These are phyloP conservation scores for Diaporthe sp. DNA, from an alignment of 2,329 filamentous ascomycete species.

Conservation along the genomic window DNA sequence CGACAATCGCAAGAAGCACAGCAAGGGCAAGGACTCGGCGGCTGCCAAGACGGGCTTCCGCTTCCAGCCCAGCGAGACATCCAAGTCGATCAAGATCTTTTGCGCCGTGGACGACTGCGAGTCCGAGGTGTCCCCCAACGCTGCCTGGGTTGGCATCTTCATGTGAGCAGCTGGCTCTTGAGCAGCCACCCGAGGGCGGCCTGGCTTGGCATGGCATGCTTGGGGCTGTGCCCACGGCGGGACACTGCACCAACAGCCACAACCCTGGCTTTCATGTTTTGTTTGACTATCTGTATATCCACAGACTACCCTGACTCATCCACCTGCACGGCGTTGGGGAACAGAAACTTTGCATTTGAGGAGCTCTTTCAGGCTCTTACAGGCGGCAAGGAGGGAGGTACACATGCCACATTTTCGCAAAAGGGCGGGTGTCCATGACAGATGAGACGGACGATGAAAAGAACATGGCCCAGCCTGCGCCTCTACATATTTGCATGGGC, in stretches of 20 bases:
- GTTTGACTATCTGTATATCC: constrained; percentile 27
- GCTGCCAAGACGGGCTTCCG: constrained; percentile 54
- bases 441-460: background rate
- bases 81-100: constrained; percentile 54
- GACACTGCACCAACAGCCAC: background rate
- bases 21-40: constrained; percentile 47
- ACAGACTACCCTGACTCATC: constrained; percentile 6
- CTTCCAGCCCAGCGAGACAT: constrained; percentile 44
- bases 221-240: background rate
- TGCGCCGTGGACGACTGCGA: constrained; percentile 72
- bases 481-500: background rate
- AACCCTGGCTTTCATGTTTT: background rate
- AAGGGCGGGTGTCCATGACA: background rate
- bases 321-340: constrained; percentile 36
- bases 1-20: constrained; percentile 65
- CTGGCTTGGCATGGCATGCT: background rate
- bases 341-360: constrained; percentile 5
- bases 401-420: background rate
- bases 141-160: constrained; percentile 74
- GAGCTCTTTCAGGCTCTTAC: background rate
- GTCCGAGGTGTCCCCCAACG: constrained; percentile 66
- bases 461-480: background rate
- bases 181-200: background rate
- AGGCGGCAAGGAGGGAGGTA: background rate
- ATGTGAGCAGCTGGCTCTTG: constrained; percentile 53